phyloP scores from a whole-genome alignment of 768 basidiomycete species.

The Tricholoma saponaceum region DNA sequence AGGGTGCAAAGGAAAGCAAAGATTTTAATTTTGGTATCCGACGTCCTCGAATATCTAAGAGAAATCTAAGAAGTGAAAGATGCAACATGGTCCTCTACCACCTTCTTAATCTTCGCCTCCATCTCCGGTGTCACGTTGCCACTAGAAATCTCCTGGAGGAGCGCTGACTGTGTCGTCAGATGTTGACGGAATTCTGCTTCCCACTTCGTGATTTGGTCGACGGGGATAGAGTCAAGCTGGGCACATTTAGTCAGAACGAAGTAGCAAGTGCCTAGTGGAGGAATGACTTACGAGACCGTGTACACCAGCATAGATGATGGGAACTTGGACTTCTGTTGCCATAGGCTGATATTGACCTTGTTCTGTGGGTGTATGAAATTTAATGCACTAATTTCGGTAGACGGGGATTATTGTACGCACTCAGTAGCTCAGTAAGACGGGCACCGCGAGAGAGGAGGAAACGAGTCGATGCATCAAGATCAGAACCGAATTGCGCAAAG shows the following conservation, averaged over 20 bases:
- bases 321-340: constrained; percentile 94
- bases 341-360: constrained; percentile 98
- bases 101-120: constrained; percentile 93
- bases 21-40: constrained; percentile 15
- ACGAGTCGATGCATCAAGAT: constrained; percentile 98
- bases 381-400: constrained; percentile 4
- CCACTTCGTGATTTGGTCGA: constrained; percentile 92
- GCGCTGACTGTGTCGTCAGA: constrained; percentile 65
- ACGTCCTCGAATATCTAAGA: constrained; percentile 3
- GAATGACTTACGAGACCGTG: constrained; percentile 81
- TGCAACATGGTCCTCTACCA: constrained; percentile 84
- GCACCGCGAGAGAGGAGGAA: constrained; percentile 98
- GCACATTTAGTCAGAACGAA: constrained; percentile 1
- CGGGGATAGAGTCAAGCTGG: constrained; percentile 91
- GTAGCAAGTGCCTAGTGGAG: not conserved
- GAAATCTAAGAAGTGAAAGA: constrained; percentile 61
- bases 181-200: constrained; percentile 90
- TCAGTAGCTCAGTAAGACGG: constrained; percentile 94
- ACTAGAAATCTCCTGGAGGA: constrained; percentile 81
- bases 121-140: constrained; percentile 87
- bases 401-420: constrained; percentile 36
- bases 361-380: constrained; percentile 45
- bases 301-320: constrained; percentile 99
- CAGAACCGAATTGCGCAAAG: constrained; percentile 99
- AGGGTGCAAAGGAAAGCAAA: constrained; percentile 14